Evolutionary conservation across 352 stramenopile genomes (phyloP).

Genomic region (Ophiocytium majus): DNA sequence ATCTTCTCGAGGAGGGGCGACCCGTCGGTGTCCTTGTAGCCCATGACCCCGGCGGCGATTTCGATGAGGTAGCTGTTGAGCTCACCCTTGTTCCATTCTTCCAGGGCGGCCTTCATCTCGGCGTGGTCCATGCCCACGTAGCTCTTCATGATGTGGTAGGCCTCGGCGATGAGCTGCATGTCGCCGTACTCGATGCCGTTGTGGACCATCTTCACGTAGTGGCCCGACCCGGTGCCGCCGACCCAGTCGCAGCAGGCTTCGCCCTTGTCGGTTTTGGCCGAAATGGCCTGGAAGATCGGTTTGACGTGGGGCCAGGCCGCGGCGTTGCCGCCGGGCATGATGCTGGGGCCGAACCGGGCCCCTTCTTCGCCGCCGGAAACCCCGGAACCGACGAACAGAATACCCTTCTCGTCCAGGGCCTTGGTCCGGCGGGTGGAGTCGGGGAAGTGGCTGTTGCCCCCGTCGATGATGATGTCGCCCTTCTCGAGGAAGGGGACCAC

Average conservation of each 20-base stretch:
- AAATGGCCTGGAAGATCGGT: too few species aligned
- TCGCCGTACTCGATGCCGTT: too few species aligned
- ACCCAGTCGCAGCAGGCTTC: too few species aligned
- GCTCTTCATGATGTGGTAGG: constrained; percentile 95
- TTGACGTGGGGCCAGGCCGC: too few species aligned
- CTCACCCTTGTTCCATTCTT: constrained; percentile 90
- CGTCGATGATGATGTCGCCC: constrained; percentile 96
- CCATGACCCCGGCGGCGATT: constrained; percentile 96
- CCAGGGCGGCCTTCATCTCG: constrained; percentile 84
- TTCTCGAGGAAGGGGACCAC: too few species aligned
- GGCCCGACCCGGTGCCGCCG: constrained; percentile 86
- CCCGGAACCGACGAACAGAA: too few species aligned
- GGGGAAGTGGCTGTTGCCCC: constrained; percentile 98
- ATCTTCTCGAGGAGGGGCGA: neutral
- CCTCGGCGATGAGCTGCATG: too few species aligned
- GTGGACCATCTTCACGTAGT: constrained; percentile 99
- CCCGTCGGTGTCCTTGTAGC: too few species aligned
- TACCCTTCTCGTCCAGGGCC: too few species aligned
- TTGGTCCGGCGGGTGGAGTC: constrained; percentile 89
- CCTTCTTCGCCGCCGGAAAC: too few species aligned
- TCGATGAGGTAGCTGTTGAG: constrained; percentile 95
- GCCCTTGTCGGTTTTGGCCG: neutral
- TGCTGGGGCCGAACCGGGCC: too few species aligned
- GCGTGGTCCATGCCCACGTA: constrained; percentile 79
- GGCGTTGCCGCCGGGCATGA: too few species aligned